Base-by-base conservation (phyloP, 192 early-diverging fungal genomes). In the Dissophora globulifera region DNA sequence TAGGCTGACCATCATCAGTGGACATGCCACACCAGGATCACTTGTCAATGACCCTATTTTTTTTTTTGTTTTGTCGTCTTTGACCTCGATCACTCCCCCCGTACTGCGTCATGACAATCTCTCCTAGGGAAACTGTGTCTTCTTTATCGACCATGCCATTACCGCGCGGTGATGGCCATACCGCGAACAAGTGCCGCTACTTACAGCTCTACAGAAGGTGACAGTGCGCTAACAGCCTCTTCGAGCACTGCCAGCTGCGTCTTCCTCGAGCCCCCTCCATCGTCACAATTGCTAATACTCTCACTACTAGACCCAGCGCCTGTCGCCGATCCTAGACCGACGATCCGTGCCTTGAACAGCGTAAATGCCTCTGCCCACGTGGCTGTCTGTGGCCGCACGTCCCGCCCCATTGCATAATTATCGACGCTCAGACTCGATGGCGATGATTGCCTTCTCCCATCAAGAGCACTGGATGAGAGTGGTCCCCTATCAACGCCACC, bases 291-390 rank as follows among this genome's bases (percentile, higher is more conserved):
- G n/a, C n/a, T 13, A 38, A 38, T 13, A 38, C 35, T 13, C 7
- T 13, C 13, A 27, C 26, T 31, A 32, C 51, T 5, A 53, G 31
- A 29, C 30, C 1, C 13, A 38, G 7, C 13, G 35, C 35, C n/a
- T n/a, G n/a, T 38, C 35, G 31, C 5, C 15, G 59, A 40, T 17
- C 66, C 66, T 0, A 48, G 23, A 20, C 61, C 70, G 2, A 59
- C 62, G 13, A 75, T 27, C 49, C 51, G 35, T 15, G 62, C 56
- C 35, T 55, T 65, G 22, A 75, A 54, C 22, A 50, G 42, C 43
- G 56, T 65, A 46, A 75, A 75, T 29, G 70, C 42, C 50, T 75
- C 70, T 3, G 70, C 55, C 70, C 70, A 75, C 2, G 62, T 75
- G 23, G 32, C 56, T 23, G 70, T 75, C 43, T 75, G 70, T 8